Conservation (phyloP, 2,329 filamentous ascomycete genomes). For the Penicillium sp. region DNA sequence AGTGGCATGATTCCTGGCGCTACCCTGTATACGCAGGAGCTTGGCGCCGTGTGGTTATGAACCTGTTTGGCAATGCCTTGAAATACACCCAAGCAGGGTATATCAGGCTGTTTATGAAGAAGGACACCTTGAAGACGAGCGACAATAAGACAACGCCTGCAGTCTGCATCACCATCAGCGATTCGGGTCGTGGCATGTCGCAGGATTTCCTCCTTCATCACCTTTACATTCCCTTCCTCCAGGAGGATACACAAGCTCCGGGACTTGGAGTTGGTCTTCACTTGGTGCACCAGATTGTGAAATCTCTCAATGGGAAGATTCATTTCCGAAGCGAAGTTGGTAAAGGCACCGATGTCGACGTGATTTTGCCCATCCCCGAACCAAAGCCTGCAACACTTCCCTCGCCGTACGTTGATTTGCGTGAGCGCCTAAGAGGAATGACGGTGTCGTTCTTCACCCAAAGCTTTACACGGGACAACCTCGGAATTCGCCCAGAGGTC, state of each 20-base stretch:
- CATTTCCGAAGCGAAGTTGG: slow-evolving; percentile 26
- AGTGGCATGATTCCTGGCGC: slow-evolving; percentile 44
- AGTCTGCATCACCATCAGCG: slow-evolving; percentile 24
- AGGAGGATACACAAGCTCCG: slow-evolving; percentile 57
- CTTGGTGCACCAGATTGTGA: slow-evolving; percentile 52
- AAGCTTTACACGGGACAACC: slow-evolving; percentile 12
- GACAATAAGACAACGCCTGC: slow-evolving; percentile 12
- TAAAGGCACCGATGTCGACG: slow-evolving; percentile 27
- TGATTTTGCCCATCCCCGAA: slow-evolving; percentile 17
- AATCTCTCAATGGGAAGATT: slow-evolving; percentile 26
- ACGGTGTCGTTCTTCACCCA: slow-evolving; percentile 22
- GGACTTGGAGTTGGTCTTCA: slow-evolving; percentile 64
- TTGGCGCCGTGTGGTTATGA: slow-evolving; percentile 52
- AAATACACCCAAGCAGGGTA: slow-evolving; percentile 51
- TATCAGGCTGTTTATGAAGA: slow-evolving; percentile 33
- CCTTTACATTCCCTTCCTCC: slow-evolving; percentile 59
- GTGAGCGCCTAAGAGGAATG: slow-evolving; percentile 15
- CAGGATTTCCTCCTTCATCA: slow-evolving; percentile 28
- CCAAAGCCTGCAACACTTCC: background rate
- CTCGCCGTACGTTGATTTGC: slow-evolving; percentile 5
- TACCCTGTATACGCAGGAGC: slow-evolving; percentile 51
- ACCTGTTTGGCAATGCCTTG: slow-evolving; percentile 52
- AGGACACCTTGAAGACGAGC: slow-evolving; percentile 3
- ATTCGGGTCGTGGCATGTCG: slow-evolving; percentile 34
- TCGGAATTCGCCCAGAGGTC: slow-evolving; percentile 13